These are phyloP conservation scores for Diplodia sapinea DNA, from an alignment of 2,329 filamentous ascomycete genomes.

Conservation along the genomic window DNA sequence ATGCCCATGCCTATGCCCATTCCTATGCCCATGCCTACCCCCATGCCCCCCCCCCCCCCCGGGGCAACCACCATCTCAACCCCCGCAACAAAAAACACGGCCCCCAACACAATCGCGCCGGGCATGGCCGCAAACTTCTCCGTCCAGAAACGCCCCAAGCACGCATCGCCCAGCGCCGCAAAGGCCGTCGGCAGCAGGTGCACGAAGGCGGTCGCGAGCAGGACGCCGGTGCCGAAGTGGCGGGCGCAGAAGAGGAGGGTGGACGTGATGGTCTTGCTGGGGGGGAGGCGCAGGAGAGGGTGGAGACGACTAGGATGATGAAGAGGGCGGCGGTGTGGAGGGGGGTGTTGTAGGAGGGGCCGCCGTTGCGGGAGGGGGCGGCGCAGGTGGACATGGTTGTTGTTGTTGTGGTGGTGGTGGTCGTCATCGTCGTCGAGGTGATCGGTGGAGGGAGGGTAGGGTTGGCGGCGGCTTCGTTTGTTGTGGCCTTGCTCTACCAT, in stretches of 20 bases:
- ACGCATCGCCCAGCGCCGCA: slow-evolving; percentile 47
- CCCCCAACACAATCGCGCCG: slow-evolving; percentile 46
- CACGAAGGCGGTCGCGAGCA: slow-evolving; percentile 49
- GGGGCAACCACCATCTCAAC: too few species aligned
- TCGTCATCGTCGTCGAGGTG: too few species aligned
- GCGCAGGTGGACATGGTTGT: neutral
- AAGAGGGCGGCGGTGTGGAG: slow-evolving; percentile 44
- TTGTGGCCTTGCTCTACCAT: too few species aligned
- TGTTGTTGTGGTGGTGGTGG: too few species aligned
- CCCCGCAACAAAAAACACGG: slow-evolving; percentile 69
- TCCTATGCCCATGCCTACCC: too few species aligned
- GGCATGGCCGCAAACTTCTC: slow-evolving; percentile 47
- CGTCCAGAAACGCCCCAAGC: slow-evolving; percentile 48
- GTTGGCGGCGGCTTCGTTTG: neutral
- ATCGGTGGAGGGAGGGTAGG: neutral
- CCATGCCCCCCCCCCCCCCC: too few species aligned
- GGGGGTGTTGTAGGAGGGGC: slow-evolving; percentile 38
- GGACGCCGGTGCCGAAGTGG: slow-evolving; percentile 49
- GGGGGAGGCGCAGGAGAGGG: slow-evolving; percentile 65
- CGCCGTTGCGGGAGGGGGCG: neutral
- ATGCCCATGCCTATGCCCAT: too few species aligned
- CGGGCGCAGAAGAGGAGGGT: slow-evolving; percentile 46
- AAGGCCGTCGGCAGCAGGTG: slow-evolving; percentile 50
- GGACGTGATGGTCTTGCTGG: too few species aligned
- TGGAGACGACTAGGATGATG: slow-evolving; percentile 44